A percentile compares a stretch with the other conserved stretches of the same genome.
Evolutionary conservation across 768 basidiomycete genomes (phyloP).

Genomic region (Lentinula sp.): DNA sequence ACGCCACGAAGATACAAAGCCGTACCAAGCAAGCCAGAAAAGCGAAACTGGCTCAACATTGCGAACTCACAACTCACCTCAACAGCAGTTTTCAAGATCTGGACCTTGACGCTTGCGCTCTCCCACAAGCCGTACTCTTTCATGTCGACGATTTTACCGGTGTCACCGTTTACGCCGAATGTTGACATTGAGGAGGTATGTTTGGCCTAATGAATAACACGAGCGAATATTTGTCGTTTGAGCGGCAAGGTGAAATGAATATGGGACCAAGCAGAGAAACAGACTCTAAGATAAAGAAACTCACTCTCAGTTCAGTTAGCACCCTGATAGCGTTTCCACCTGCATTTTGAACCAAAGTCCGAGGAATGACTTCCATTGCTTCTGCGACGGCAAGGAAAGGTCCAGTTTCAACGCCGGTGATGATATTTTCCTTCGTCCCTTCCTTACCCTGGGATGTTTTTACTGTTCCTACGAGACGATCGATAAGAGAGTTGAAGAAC

Average conservation of each 20-base stretch:
- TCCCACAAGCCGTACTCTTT: conserved; percentile 91
- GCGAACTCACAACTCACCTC: conserved; percentile 44
- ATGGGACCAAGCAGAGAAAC: background rate
- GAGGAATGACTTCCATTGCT: conserved; percentile 95
- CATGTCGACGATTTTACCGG: conserved; percentile 95
- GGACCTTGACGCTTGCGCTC: conserved; percentile 94
- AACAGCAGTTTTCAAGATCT: conserved; percentile 95
- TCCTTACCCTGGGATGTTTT: background rate
- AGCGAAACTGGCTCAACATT: no score
- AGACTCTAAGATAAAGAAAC: conserved; percentile 17
- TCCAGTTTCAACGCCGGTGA: conserved; percentile 87
- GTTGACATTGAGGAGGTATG: conserved; percentile 87
- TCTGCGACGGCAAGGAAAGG: conserved; percentile 91
- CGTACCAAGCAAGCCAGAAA: no score
- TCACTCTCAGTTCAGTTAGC: conserved; percentile 86
- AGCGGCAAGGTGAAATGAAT: background rate
- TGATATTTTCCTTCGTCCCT: conserved; percentile 63
- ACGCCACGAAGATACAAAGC: no score
- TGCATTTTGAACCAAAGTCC: conserved; percentile 91
- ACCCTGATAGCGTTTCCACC: conserved; percentile 94
- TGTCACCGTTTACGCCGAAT: conserved; percentile 95
- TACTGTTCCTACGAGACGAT: background rate
- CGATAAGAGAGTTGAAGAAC: background rate
- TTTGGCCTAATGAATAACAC: conserved; percentile 59
- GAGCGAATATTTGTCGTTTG: background rate